Conservation (phyloP, 176 grass and related monocot species). For the Triticum monococcum region DNA sequence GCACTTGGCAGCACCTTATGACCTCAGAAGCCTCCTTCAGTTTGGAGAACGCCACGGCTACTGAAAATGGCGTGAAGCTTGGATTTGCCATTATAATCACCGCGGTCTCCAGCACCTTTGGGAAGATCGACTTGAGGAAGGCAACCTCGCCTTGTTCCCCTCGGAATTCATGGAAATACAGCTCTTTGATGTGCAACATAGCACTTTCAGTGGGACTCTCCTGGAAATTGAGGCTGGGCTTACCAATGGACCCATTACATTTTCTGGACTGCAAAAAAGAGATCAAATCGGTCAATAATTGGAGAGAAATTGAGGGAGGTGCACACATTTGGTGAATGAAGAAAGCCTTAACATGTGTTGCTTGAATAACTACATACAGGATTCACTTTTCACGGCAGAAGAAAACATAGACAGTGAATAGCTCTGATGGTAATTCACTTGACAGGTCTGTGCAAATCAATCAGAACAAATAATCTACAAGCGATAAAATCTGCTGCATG, state of each 20-base stretch:
- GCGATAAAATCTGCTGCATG: not conserved
- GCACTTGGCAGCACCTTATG: not conserved
- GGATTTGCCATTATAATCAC: not conserved
- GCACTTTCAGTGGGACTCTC: not conserved
- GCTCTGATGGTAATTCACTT: too few species aligned
- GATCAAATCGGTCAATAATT: not conserved
- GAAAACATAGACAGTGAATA: too few species aligned
- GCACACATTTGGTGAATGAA: too few species aligned
- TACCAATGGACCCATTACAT: not conserved
- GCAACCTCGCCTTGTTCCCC: not conserved
- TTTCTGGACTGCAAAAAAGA: not conserved
- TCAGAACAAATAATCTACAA: not conserved
- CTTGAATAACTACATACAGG: not conserved
- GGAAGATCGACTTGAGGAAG: not conserved
- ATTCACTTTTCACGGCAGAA: too few species aligned
- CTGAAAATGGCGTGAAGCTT: not conserved
- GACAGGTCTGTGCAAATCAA: not conserved
- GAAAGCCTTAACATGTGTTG: too few species aligned
- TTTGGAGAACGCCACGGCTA: not conserved
- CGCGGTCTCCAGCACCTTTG: not conserved
- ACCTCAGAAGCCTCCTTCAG: not conserved
- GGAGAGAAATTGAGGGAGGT: too few species aligned
- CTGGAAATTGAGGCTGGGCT: not conserved
- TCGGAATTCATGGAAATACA: not conserved
- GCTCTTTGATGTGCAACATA: not conserved